These are phyloP conservation scores for Arachnopeziza araneosa DNA, from an alignment of 2,329 filamentous ascomycete genomes.

Conservation along the genomic window DNA sequence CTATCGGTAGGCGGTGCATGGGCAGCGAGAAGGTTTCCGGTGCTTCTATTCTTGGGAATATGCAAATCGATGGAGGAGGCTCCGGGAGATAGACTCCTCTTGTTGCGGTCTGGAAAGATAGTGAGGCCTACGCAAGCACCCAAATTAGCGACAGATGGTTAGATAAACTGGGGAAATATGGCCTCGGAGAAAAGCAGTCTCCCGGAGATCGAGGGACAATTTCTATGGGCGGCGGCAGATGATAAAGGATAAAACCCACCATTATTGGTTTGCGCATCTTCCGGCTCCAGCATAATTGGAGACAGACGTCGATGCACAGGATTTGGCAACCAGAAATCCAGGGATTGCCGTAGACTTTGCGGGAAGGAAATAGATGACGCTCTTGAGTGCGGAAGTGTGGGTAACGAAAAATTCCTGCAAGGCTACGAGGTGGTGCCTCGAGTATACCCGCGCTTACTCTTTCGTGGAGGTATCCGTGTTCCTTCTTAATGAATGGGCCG, in stretches of 20 bases:
- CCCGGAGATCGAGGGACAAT: too few relatives aligned
- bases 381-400: not conserved
- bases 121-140: not conserved
- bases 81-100: constrained; percentile 12
- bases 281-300: constrained; percentile 30
- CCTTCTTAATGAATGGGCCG: not conserved
- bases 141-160: not conserved
- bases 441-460: too few relatives aligned
- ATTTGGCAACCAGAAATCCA: not conserved
- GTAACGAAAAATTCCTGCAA: not conserved
- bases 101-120: not conserved
- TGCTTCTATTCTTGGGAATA: constrained; percentile 60
- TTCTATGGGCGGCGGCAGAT: not conserved
- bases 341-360: not conserved
- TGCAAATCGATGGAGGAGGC: constrained; percentile 14
- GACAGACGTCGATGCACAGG: not conserved
- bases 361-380: not conserved
- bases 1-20: constrained; percentile 43
- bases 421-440: not conserved
- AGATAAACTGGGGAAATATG: not conserved
- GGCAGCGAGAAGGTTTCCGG: constrained; percentile 49
- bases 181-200: not conserved
- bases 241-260: constrained; percentile 16
- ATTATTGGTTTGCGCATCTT: constrained; percentile 27
- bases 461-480: not conserved